Base-by-base conservation (phyloP, 169 alveolate genomes). In the Eimeria praecox region DNA sequence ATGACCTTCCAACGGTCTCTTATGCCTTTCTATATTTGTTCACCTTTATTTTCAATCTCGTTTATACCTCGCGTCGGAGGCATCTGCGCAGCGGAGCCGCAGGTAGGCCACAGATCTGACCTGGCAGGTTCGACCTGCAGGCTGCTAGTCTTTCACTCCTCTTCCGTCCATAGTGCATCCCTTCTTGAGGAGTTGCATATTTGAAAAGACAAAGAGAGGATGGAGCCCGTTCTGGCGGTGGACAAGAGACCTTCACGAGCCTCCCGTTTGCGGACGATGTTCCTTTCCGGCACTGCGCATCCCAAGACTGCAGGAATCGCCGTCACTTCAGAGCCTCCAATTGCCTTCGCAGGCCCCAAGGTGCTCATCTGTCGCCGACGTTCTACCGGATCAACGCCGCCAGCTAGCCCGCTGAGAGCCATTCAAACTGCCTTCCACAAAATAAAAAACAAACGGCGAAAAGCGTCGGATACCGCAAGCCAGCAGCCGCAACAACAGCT, bases 281-380 rank as follows among this genome's bases (percentile, higher is more conserved):
- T 59, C 69, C 20, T 59, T 5, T 5, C 69, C n/a, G n/a, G 9
- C n/a, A 22, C 8, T 59, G n/a, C 69, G 20, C 22, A 59, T 59
- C 69, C 30, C 12, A 59, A 10, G 30, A 59, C 20, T 59, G 69
- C 69, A 18, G 69, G n/a, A 6, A 59, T 20, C n/a, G 1, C 69
- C 69, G 69, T 59, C n/a, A 22, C 69, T n/a, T 9, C 69, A n/a
- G 69, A 59, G 69, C 69, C 69, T n/a, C 69, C 69, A 59, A 59
- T 59, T 59, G 69, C 69, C 69, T 59, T 59, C 69, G 69, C n/a
- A 3, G 69, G 69, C 69, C 69, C 69, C 69, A 59, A 59, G 20
- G 69, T 59, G 69, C n/a, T 59, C n/a, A 59, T 59, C n/a, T 59
- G 69, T 22, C 69, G 69, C n/a, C 12, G 69, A 59, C 69, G 69